Base-by-base conservation (phyloP, 805 yeast genomes). In the Barnettozyma wickerhamii region DNA sequence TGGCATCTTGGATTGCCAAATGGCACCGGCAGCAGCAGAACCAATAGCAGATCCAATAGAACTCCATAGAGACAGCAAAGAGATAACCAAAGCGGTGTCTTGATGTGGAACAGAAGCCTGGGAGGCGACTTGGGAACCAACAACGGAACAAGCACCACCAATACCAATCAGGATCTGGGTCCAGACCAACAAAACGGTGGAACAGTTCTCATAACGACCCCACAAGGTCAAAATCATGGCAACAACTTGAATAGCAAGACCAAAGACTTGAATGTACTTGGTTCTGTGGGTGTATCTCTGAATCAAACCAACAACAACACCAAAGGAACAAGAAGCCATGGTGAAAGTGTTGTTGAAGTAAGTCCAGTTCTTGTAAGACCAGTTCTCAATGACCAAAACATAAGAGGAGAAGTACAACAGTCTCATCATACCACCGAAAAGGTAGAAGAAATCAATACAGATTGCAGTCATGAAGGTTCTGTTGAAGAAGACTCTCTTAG, bases 41-140 rank as follows among this genome's bases (percentile, higher is more conserved):
- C 71, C 72, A 37, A 66, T 55, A 18, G 68, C 62, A 34, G 56
- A 55, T 37, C 70, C 72, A 41, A 66, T 57, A 17, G 53, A 45
- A 6, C 61, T 47, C 50, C 56, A 60, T 33, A 66, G 49, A 27
- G 58, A 53, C 28, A 66, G 45, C 23, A 68, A 38, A 1, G 69
- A 56, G 30, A 68, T 61, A 40, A 60, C 59, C 45, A 60, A 51
- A 14, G 71, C 63, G 43, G 64, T 54, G 51, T 64, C 69, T 37
- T 64, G 64, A 45, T 60, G 63, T 36, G 65, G 65, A 17, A 67
- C 69, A 9, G 68, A 59, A 7, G 68, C 69, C 49, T 64, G 66
- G 2, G 61, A 53, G 7, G 68, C 64, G 26, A 64, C 56, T 36
- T 51, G 53, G 10, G 65, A 48, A 26, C 63, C 65, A 38, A 64